Evolutionary conservation across 352 stramenopile genomes (phyloP), one percentile per base, ranked within the genome.

Genomic region (Phytopythium kandeliae): DNA sequence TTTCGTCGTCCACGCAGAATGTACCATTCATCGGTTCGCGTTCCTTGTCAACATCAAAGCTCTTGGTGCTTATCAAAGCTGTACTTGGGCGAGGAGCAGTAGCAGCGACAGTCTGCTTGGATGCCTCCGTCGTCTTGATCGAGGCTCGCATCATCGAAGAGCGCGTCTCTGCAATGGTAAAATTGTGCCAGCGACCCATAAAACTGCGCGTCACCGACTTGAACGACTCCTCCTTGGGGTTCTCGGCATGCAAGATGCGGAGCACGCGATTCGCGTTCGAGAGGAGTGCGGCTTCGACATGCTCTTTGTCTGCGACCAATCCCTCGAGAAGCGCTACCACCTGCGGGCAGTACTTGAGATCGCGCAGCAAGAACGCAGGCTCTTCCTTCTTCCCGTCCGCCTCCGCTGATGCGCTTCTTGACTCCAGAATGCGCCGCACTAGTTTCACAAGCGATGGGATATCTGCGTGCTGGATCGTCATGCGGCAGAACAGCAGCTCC

Each of bases 121-220:
- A 15, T 11, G 43, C 37, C 31, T 63, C 54, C 16, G 41, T 37
- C 24, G 40, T 58, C 31, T 65, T 65, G 22, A 51, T 55, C 2
- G 62, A 63, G 21, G 61, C 66, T 9, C 65, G 62, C 10, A 54
- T 45, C 19, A 66, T 55, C 6, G 63, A 73, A 17, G 55, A 45
- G 24, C 56, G 57, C 19, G 54, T 81, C 47, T 85, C 75, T 0
- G 58, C 62, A 4, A 91, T 51, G 2, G 78, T 89, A 21, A 78
- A 83, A 35, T 92, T 92, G 24, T 86, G 71, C 80, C 80, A 92
- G n/a, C 78, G 68, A 37, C 81, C 75, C 55, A 88, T 78, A 22
- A 92, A 86, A 16, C 65, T 86, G 31, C 71, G 66, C 3, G 76
- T 80, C 55, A 78, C 63, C 11, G 65, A 66, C 45, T 73, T 66